Percentiles rank a stretch among this genome's conserved stretches.
These are phyloP conservation scores for Bryoerythrophyllum caledonicum DNA, from an alignment of 225 moss, liverwort and hornwort species.

Conservation along the genomic window DNA sequence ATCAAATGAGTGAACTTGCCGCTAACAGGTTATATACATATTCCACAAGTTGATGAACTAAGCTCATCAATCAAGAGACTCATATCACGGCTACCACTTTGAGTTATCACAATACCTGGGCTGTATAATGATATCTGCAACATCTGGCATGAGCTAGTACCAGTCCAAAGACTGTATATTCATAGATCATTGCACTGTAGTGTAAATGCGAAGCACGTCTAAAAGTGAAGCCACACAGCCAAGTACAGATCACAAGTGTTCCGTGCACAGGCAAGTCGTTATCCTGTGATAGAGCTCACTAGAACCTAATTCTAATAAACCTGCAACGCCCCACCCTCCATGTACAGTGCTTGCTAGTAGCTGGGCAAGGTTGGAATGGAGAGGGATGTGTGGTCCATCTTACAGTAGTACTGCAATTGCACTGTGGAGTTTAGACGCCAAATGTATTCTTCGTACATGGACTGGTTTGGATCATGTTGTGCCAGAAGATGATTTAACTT, in stretches of 20 bases:
- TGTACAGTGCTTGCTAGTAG: not conserved
- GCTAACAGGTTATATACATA: not conserved
- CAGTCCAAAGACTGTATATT: not conserved
- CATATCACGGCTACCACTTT: no score
- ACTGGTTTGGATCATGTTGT: not conserved
- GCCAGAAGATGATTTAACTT: not conserved
- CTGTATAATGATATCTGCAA: slow-evolving; percentile 40
- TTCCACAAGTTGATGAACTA: not conserved
- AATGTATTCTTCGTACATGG: not conserved
- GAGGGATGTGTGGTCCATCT: not conserved
- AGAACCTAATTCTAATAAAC: not conserved
- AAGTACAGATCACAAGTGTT: no score
- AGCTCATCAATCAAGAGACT: not conserved
- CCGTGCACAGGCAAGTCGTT: not conserved
- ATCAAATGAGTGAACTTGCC: no score
- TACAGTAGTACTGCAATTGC: not conserved
- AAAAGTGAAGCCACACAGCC: not conserved
- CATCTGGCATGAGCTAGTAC: slow-evolving; percentile 6
- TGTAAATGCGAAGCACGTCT: not conserved
- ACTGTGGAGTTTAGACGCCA: not conserved
- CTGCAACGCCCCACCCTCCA: not conserved
- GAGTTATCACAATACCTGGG: slow-evolving; percentile 20
- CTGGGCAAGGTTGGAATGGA: not conserved
- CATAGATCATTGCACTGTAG: not conserved
- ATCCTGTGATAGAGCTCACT: not conserved